These are phyloP conservation scores for Ophiostoma quercus DNA, from an alignment of 2,329 filamentous ascomycete genomes.

Conservation along the genomic window DNA sequence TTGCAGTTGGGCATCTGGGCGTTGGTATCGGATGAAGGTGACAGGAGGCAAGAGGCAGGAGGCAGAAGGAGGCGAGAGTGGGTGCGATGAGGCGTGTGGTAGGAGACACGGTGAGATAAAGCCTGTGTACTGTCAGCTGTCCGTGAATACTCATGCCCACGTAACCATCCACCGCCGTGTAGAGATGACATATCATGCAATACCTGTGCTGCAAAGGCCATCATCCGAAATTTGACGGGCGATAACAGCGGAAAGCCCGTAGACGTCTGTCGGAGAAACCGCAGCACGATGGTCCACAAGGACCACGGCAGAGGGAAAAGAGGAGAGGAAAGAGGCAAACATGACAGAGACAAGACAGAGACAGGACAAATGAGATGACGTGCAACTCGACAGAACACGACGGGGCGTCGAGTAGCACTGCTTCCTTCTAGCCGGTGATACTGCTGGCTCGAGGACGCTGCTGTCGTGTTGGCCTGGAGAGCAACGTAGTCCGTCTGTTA, in stretches of 20 bases:
- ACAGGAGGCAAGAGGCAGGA: neutral
- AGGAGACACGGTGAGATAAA: neutral
- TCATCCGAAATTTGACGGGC: neutral
- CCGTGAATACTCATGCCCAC: neutral
- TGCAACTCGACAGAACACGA: neutral
- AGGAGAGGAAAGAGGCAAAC: too few species aligned
- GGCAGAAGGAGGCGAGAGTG: neutral
- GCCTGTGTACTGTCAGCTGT: neutral
- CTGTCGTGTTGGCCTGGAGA: neutral
- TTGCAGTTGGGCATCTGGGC: neutral
- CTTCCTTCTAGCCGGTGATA: neutral
- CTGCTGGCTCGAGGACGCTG: neutral
- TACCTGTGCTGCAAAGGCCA: neutral
- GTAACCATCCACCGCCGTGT: neutral
- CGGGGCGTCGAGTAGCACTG: neutral
- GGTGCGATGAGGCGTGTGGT: neutral
- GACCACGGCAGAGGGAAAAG: neutral
- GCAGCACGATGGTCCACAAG: neutral
- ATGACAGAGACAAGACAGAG: neutral
- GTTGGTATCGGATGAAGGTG: neutral
- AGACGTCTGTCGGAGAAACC: neutral
- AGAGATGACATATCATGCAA: slow-evolving; percentile 3
- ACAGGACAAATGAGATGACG: neutral
- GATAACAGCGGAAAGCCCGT: neutral
- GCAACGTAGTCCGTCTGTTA: neutral